phyloP scores from a whole-genome alignment of 805 yeast genomes.

The Pichia gijzeniarum region DNA sequence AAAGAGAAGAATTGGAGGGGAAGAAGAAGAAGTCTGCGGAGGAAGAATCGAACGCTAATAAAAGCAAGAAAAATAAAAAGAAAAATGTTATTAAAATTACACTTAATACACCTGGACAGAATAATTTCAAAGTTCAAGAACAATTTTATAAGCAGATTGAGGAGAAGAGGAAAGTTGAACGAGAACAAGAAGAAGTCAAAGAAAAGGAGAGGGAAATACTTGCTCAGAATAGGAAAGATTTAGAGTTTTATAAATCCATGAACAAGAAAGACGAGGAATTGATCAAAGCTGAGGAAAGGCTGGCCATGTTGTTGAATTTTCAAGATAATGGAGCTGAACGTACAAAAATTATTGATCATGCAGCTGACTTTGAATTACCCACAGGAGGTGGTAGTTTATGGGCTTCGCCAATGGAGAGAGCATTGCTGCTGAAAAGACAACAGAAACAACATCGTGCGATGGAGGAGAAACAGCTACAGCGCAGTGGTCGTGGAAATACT shows the following conservation, averaged over 20 bases:
- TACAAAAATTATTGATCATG: conserved; percentile 88
- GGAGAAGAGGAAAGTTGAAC: conserved; percentile 34
- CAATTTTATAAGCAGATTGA: conserved; percentile 56
- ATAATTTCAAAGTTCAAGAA: conserved; percentile 64
- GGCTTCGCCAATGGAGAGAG: conserved; percentile 85
- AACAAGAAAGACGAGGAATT: conserved; percentile 51
- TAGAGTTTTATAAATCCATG: conserved; percentile 37
- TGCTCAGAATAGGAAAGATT: conserved; percentile 36
- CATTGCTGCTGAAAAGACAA: conserved; percentile 78
- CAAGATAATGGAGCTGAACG: conserved; percentile 87
- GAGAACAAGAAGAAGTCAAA: conserved; percentile 28
- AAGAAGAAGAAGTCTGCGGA: conserved; percentile 9
- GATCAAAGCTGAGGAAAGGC: conserved; percentile 60
- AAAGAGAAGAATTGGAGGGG: conserved; percentile 40
- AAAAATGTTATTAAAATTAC: conserved; percentile 48
- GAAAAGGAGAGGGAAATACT: conserved; percentile 35
- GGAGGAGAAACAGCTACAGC: conserved; percentile 49
- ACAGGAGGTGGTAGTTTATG: conserved; percentile 53
- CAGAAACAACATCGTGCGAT: conserved; percentile 65
- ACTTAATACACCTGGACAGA: conserved; percentile 54
- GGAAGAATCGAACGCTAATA: conserved; percentile 11
- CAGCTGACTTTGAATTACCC: conserved; percentile 73
- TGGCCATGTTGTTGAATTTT: conserved; percentile 68
- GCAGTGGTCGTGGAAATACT: conserved; percentile 68
- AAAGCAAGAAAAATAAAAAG: conserved; percentile 25